These are phyloP conservation scores for Phalaenopsis hybrid DNA, from an alignment of 116 monocot species.

Conservation along the genomic window DNA sequence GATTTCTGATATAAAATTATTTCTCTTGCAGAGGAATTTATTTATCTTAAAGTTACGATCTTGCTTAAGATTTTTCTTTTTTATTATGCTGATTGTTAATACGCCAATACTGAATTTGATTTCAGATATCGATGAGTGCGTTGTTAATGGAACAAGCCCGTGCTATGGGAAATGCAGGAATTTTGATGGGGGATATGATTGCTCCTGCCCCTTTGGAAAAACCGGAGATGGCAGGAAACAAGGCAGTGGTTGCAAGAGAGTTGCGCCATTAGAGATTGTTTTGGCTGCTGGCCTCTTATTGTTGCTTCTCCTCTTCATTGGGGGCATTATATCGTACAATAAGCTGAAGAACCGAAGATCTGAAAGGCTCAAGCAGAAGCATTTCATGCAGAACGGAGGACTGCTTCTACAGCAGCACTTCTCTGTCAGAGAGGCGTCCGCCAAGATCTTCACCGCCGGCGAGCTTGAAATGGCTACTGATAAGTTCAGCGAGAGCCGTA, in stretches of 20 bases:
- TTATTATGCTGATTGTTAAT: background rate
- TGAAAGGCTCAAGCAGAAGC: background rate
- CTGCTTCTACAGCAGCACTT: background rate
- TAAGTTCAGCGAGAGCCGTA: conserved; percentile 15
- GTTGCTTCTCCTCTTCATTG: background rate
- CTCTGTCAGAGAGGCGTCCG: background rate
- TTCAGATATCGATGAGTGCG: conserved; percentile 28
- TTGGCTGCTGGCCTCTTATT: background rate
- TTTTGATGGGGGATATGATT: background rate
- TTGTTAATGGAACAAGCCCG: background rate
- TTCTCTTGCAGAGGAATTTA: background rate
- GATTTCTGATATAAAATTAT: background rate
- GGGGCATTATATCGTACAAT: background rate
- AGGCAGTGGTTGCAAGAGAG: background rate
- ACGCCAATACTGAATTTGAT: background rate
- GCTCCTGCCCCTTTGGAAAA: conserved; percentile 16
- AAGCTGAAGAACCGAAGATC: background rate
- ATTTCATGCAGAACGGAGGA: background rate
- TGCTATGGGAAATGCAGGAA: conserved; percentile 24
- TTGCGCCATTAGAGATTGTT: background rate
- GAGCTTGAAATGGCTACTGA: conserved; percentile 20
- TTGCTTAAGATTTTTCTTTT: background rate
- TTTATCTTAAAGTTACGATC: background rate
- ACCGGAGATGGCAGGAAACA: background rate
- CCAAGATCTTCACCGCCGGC: conserved; percentile 14